Evolutionary conservation across 2,329 filamentous ascomycete genomes (phyloP), one percentile per base, ranked within the genome.

Genomic region (Neophaeococcomyces mojaviensis): DNA sequence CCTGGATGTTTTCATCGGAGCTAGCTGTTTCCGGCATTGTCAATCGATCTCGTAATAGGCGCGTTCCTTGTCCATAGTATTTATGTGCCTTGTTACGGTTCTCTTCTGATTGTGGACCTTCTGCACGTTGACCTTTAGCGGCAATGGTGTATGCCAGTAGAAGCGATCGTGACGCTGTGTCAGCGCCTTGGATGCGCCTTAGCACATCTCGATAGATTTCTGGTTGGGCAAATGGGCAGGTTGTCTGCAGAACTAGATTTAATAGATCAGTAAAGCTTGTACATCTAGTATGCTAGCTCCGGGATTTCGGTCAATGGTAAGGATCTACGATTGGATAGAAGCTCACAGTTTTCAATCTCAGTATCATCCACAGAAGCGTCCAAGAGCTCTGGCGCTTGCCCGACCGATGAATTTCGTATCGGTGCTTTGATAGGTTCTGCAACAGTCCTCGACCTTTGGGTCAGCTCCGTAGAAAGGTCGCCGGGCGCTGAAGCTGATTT

Each of bases 1-100:
- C 50, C 33, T 56, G 54, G 34, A 56, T 48, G 30, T 51, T 53
- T 20, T 53, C 41, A 37, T 56, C 52, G 18, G 50, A 51, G 33
- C 50, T 55, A 26, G 50, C 47, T 22, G 46, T 47, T 10, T 43
- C 49, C 10, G 47, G 38, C 30, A 41, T 43, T 26, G 37, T 49
- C 22, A 56, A 42, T 15, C 48, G 50, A 31, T 56, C 54, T 48
- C 53, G 50, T 13, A 56, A 44, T 15, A 54, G 41, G 30, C 50
- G 54, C 18, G 53, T 56, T 13, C 53, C 53, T 39, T 42, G 37
- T 7, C 53, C 50, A 13, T 53, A 41, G 22, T 52, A 45, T 37
- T 39, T 38, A 44, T 49, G 42, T 10, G 53, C 53, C 37, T 50
- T 46, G 18, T 52, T 39, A 26, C 49, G 49, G 34, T 56, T 46